phyloP scores from a whole-genome alignment of 1,139 yeast genomes.

The Lodderomyces theae region DNA sequence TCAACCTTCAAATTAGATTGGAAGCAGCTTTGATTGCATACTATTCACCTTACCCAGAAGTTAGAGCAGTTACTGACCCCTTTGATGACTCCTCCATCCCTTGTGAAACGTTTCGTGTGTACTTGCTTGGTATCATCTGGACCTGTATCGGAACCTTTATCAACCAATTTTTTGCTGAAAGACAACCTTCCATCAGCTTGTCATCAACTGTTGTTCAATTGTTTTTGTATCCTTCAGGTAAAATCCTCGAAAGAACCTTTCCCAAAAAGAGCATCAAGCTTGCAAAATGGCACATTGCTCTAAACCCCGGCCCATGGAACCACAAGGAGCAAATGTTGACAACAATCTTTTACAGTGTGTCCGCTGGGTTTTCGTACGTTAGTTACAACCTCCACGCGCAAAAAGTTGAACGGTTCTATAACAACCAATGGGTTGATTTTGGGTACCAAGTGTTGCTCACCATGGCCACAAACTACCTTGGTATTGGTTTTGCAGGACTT shows the following conservation, averaged over 20 bases:
- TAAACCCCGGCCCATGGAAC: slow-evolving; percentile 61
- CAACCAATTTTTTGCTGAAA: slow-evolving; percentile 56
- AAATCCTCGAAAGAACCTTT: slow-evolving; percentile 30
- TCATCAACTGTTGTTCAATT: slow-evolving; percentile 51
- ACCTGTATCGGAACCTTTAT: slow-evolving; percentile 47
- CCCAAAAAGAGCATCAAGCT: slow-evolving; percentile 48
- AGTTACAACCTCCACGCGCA: slow-evolving; percentile 20
- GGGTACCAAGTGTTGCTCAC: slow-evolving; percentile 51
- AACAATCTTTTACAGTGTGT: slow-evolving; percentile 35
- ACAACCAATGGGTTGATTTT: slow-evolving; percentile 40
- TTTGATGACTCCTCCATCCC: slow-evolving; percentile 50
- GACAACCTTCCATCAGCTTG: slow-evolving; percentile 51
- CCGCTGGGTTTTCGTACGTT: slow-evolving; percentile 25
- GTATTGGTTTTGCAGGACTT: slow-evolving; percentile 61
- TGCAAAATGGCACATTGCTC: slow-evolving; percentile 37
- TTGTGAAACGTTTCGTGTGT: slow-evolving; percentile 57
- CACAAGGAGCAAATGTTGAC: slow-evolving; percentile 60
- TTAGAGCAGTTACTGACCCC: slow-evolving; percentile 56
- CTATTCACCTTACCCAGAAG: slow-evolving; percentile 66
- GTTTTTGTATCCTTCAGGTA: slow-evolving; percentile 58
- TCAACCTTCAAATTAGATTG: slow-evolving; percentile 31
- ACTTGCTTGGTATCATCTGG: slow-evolving; percentile 54
- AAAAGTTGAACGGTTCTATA: slow-evolving; percentile 29
- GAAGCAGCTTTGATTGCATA: slow-evolving; percentile 50
- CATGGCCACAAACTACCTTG: slow-evolving; percentile 53